Conservation (phyloP, 2,329 filamentous ascomycete genomes). For the Fusarium citri region DNA sequence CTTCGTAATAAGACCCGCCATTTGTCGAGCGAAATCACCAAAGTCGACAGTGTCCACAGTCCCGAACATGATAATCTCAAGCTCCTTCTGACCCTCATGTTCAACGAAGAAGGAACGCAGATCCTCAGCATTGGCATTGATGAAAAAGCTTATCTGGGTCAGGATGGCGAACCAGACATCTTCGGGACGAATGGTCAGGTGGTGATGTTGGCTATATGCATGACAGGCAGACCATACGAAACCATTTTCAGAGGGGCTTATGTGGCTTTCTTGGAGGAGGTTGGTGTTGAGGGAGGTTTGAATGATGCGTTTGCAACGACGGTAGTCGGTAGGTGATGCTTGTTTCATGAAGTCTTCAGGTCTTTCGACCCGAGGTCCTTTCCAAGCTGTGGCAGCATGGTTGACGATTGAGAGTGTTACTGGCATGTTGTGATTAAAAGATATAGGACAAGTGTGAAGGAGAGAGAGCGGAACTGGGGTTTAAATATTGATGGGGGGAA, state of each 20-base stretch:
- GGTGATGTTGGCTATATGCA: constrained; percentile 59
- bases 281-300: not conserved
- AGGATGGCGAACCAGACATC: constrained; percentile 66
- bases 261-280: not conserved
- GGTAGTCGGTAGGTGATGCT: not conserved
- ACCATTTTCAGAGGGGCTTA: constrained; percentile 41
- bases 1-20: not conserved
- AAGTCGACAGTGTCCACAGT: not conserved
- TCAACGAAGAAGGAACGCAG: not conserved
- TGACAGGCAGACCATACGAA: constrained; percentile 52
- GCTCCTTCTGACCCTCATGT: constrained; percentile 8
- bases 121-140: constrained; percentile 57
- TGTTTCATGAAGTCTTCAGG: not conserved
- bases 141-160: constrained; percentile 58
- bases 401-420: not conserved
- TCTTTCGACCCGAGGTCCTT: not conserved
- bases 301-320: not conserved
- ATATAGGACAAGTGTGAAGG: not conserved
- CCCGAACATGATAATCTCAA: not conserved
- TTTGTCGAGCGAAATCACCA: not conserved
- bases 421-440: not conserved
- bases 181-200: constrained; percentile 62
- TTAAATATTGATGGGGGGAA: not conserved
- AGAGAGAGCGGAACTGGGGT: not conserved
- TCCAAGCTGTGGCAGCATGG: not conserved